phyloP scores from a whole-genome alignment of 1,284 basidiomycete genomes.

The Pseudozyma hubeiensis region DNA sequence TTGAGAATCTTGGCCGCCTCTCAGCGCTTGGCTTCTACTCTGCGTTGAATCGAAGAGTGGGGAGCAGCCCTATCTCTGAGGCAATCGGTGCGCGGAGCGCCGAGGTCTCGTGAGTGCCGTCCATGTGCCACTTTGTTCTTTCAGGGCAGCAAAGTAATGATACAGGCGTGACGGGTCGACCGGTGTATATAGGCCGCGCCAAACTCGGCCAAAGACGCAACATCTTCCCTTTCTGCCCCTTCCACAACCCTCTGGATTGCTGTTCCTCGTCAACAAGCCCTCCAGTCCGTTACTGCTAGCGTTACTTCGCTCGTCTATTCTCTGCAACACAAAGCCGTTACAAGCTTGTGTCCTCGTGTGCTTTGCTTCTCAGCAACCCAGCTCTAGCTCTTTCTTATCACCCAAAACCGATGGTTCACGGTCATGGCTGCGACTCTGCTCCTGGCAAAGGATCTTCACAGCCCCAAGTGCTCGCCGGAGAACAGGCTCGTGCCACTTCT shows the following conservation, averaged over 20 bases:
- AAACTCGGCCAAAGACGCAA: background rate
- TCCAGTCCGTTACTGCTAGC: slow-evolving; percentile 25
- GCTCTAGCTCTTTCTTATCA: slow-evolving; percentile 4
- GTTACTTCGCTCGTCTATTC: slow-evolving; percentile 5
- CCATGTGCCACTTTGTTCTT: background rate
- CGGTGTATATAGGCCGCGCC: slow-evolving; percentile 18
- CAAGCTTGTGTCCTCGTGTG: slow-evolving; percentile 17
- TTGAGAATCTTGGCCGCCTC: slow-evolving; percentile 7
- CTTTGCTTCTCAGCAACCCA: slow-evolving; percentile 6
- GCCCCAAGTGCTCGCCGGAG: slow-evolving; percentile 41
- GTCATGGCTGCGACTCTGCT: slow-evolving; percentile 51
- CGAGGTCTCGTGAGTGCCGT: slow-evolving; percentile 5
- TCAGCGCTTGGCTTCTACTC: background rate
- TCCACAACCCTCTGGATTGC: slow-evolving; percentile 23
- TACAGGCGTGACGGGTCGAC: background rate
- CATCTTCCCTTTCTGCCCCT: background rate
- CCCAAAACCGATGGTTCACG: slow-evolving; percentile 54
- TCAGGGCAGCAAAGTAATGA: too few species aligned
- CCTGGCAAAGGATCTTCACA: slow-evolving; percentile 55
- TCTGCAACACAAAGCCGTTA: slow-evolving; percentile 11
- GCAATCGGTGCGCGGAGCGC: background rate
- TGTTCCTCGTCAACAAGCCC: slow-evolving; percentile 12
- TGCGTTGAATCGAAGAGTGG: background rate
- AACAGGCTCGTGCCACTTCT: slow-evolving; percentile 34
- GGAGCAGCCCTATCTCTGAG: too few species aligned